Conservation (phyloP, 1,139 yeast species). For the Meyerozyma sp. region DNA sequence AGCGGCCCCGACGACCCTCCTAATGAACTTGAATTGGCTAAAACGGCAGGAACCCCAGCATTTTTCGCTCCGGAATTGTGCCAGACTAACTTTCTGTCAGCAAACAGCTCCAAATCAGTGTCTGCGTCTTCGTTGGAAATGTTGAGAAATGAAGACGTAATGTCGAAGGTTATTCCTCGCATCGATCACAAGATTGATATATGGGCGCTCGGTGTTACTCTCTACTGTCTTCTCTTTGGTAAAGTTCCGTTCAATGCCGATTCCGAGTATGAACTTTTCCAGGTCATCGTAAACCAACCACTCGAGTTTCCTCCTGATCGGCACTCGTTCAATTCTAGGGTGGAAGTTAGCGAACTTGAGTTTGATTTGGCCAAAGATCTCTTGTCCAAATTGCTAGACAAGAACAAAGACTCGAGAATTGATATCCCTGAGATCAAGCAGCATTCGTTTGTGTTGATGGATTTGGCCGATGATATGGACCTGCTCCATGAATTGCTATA, state of each 20-base stretch:
- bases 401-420: conserved; percentile 65
- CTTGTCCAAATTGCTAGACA: conserved; percentile 56
- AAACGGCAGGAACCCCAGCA: conserved; percentile 90
- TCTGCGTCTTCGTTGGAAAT: conserved; percentile 22
- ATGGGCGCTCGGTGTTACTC: conserved; percentile 95
- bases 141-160: conserved; percentile 15
- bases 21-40: conserved; percentile 78
- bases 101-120: conserved; percentile 5
- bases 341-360: conserved; percentile 40
- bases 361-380: conserved; percentile 64
- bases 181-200: conserved; percentile 80
- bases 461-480: conserved; percentile 42
- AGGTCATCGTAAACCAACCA: conserved; percentile 66
- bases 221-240: conserved; percentile 86
- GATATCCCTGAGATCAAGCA: conserved; percentile 68
- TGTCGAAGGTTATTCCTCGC: conserved; percentile 29
- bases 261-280: conserved; percentile 79
- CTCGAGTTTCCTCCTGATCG: conserved; percentile 56
- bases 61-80: conserved; percentile 78
- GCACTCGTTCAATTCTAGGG: conserved; percentile 32
- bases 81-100: conserved; percentile 32
- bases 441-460: conserved; percentile 74
- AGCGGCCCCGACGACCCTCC: conserved; percentile 43
- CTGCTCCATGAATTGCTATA: conserved; percentile 34
- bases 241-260: conserved; percentile 87